phyloP scores from a whole-genome alignment of 139 green algal species.

The Chlorokybus atmophyticus region DNA sequence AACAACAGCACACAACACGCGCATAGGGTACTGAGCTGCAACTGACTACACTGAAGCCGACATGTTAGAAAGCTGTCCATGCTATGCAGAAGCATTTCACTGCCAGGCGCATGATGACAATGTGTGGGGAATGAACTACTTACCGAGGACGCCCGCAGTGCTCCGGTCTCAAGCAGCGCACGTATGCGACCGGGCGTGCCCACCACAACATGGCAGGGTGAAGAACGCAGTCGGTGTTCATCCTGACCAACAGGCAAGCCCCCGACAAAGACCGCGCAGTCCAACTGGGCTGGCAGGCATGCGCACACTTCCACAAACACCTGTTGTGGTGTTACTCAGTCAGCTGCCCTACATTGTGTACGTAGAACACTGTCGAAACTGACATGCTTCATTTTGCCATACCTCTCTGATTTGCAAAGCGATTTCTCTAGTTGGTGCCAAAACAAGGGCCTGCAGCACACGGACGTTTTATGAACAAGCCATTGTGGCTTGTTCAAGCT shows the following conservation, averaged over 20 bases:
- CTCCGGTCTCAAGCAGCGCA: constrained; percentile 35
- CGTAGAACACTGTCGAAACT: too few species aligned
- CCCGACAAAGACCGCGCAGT: not conserved
- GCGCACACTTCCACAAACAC: not conserved
- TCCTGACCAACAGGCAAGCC: constrained; percentile 24
- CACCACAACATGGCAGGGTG: constrained; percentile 52
- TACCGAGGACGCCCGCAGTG: constrained; percentile 16
- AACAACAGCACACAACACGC: too few species aligned
- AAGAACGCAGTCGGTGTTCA: constrained; percentile 45
- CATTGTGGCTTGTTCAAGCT: too few species aligned
- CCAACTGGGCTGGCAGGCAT: not conserved
- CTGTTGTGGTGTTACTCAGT: not conserved
- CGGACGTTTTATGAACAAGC: constrained; percentile 5
- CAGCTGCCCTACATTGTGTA: not conserved
- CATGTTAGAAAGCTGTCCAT: too few species aligned
- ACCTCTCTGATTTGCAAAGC: constrained; percentile 50
- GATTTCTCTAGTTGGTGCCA: constrained; percentile 68
- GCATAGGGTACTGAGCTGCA: too few species aligned
- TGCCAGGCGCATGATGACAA: too few species aligned
- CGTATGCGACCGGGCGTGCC: constrained; percentile 60
- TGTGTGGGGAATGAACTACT: too few species aligned
- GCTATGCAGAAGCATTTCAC: too few species aligned
- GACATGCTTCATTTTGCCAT: not conserved
- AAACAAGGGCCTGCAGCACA: constrained; percentile 52
- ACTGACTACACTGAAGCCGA: too few species aligned